Base-by-base conservation (phyloP, 768 basidiomycete species). In the Myochromella boudieri region DNA sequence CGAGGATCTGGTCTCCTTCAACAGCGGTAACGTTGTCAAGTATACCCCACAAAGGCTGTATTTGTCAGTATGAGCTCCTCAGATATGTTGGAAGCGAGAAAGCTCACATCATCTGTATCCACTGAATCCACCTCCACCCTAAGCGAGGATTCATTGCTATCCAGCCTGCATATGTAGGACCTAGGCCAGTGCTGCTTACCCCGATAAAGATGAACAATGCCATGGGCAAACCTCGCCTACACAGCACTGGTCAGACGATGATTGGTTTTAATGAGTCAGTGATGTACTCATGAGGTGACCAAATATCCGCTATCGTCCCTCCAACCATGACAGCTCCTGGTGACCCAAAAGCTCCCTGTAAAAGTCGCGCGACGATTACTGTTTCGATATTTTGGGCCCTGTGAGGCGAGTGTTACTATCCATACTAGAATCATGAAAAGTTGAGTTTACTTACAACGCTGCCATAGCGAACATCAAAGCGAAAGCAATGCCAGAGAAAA, bases 71-170 rank as follows among this genome's bases (percentile, higher is more conserved):
- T n/a, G 18, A 11, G 25, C 42, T 37, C 28, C 41, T 32, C 4
- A 18, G 17, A 32, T 25, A 26, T 38, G 10, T 22, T 17, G 14
- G 59, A 57, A 44, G 32, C 34, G 24, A 24, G 18, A 6, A 64
- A n/a, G n/a, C 69, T 1, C 37, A 81, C 84, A 85, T 87, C 56
- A 82, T 69, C 51, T 82, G 81, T 7, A 89, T 75, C 89, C 88
- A 91, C 56, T 90, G 81, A 20, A 94, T 88, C 87, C 89, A 91
- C 20, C 87, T 71, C 87, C 90, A 91, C 51, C 72, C 72, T 1
- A 91, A 60, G 15, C 65, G 66, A 0, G 68, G 59, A 48, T 81
- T 77, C 50, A 77, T 72, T 57, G 87, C 84, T 17, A 87, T 72
- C 81, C 81, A 88, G 12, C 83, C 84, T 18, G 81, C 79, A 3